These are phyloP conservation scores for Plasmodium reichenowi DNA, from an alignment of 169 alveolate genomes.

Conservation along the genomic window DNA sequence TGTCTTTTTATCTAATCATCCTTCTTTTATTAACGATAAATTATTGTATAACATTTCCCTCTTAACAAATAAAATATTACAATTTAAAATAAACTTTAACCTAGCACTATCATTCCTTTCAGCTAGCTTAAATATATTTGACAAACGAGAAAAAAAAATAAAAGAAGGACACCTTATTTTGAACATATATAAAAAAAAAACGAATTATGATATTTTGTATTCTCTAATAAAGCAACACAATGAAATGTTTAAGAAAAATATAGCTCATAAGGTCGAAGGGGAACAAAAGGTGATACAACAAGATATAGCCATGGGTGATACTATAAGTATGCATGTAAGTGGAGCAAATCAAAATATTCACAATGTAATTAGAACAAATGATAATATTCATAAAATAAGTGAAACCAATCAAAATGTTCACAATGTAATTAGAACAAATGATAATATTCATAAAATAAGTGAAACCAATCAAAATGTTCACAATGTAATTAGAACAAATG, in stretches of 20 bases:
- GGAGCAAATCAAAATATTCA: neutral
- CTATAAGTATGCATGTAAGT: neutral
- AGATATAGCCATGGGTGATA: no score
- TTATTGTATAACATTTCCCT: conserved; percentile 24
- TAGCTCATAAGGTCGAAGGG: neutral
- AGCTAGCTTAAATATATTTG: conserved; percentile 21
- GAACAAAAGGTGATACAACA: neutral
- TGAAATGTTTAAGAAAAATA: neutral
- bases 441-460: no score
- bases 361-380: no score
- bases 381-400: no score
- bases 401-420: no score
- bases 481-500: no score
- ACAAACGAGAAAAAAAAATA: conserved; percentile 6
- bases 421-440: no score
- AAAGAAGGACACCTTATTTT: neutral
- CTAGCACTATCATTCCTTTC: conserved; percentile 36
- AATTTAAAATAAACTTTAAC: neutral
- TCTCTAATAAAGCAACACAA: neutral
- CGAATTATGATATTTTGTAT: conserved; percentile 31
- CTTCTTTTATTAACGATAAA: conserved; percentile 25
- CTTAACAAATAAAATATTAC: conserved; percentile 25
- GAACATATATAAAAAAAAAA: conserved; percentile 10
- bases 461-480: no score
- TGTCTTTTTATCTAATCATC: conserved; percentile 40